phyloP scores from a whole-genome alignment of 768 basidiomycete species.

The Boletus insuetus region DNA sequence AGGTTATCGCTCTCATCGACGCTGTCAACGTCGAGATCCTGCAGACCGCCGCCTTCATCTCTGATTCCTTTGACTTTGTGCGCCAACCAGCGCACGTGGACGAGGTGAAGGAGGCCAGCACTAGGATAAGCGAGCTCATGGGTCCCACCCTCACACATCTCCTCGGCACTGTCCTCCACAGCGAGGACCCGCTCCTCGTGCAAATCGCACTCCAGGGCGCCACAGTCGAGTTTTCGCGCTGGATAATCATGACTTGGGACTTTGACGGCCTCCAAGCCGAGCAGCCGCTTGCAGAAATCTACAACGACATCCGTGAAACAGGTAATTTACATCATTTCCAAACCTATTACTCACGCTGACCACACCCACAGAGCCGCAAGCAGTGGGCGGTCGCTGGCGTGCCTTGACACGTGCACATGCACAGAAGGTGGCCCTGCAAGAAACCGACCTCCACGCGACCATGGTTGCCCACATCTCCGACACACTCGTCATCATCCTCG shows the following conservation, averaged over 20 bases:
- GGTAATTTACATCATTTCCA: constrained; percentile 29
- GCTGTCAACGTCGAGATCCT: constrained; percentile 48
- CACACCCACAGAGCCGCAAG: constrained; percentile 42
- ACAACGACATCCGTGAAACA: constrained; percentile 40
- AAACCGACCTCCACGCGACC: constrained; percentile 31
- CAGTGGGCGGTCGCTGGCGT: constrained; percentile 55
- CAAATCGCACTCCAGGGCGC: constrained; percentile 37
- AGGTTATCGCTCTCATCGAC: constrained; percentile 39
- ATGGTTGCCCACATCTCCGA: constrained; percentile 46
- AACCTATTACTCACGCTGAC: not conserved
- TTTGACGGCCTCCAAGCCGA: constrained; percentile 31
- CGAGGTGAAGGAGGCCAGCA: constrained; percentile 30
- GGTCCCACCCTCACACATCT: constrained; percentile 25
- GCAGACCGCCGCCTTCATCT: constrained; percentile 44
- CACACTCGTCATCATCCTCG: constrained; percentile 41
- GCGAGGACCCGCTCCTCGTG: constrained; percentile 38
- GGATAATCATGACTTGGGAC: constrained; percentile 37
- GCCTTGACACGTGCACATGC: constrained; percentile 50
- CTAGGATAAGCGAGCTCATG: constrained; percentile 32
- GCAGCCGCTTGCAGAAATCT: constrained; percentile 31
- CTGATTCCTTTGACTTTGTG: constrained; percentile 37
- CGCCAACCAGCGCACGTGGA: constrained; percentile 18
- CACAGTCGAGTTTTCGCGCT: constrained; percentile 30
- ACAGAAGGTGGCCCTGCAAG: constrained; percentile 30
- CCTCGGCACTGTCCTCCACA: constrained; percentile 23